Percentiles rank a stretch among this genome's conserved stretches.
These are phyloP conservation scores for Torulaspora gathmanii DNA, from an alignment of 805 yeast genomes.

Conservation along the genomic window DNA sequence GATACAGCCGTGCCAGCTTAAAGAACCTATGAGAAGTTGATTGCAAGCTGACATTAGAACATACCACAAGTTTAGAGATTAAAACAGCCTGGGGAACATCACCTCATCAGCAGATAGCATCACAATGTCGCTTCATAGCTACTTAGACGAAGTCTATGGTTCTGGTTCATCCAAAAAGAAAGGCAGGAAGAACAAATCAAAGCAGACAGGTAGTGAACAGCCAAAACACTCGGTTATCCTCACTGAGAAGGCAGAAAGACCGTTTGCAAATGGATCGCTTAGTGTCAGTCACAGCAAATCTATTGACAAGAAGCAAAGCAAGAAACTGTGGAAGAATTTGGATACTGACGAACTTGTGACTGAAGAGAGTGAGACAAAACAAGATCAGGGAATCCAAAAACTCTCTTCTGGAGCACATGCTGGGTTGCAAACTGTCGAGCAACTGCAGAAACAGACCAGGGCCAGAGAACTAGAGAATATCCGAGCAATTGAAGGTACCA, in stretches of 20 bases:
- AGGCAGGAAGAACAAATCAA: constrained; percentile 27
- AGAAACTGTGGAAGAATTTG: constrained; percentile 31
- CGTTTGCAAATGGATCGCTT: constrained; percentile 11
- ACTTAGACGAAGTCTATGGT: constrained; percentile 44
- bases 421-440: constrained; percentile 47
- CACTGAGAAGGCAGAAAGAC: constrained; percentile 19
- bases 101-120: neutral
- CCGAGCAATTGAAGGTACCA: constrained; percentile 10
- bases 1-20: constrained; percentile 2
- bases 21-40: neutral
- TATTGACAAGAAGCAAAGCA: neutral
- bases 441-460: constrained; percentile 38
- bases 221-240: constrained; percentile 10
- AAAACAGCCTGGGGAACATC: too few relatives aligned
- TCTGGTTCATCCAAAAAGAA: constrained; percentile 24
- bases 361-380: constrained; percentile 2
- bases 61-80: too few relatives aligned
- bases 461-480: constrained; percentile 30
- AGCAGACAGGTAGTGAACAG: constrained; percentile 13
- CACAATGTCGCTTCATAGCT: constrained; percentile 45
- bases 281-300: neutral
- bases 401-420: constrained; percentile 36
- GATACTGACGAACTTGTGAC: constrained; percentile 23
- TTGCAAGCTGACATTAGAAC: neutral
- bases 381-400: constrained; percentile 3